Conservation (phyloP, 768 basidiomycete species). For the Lentinus brumalis region DNA sequence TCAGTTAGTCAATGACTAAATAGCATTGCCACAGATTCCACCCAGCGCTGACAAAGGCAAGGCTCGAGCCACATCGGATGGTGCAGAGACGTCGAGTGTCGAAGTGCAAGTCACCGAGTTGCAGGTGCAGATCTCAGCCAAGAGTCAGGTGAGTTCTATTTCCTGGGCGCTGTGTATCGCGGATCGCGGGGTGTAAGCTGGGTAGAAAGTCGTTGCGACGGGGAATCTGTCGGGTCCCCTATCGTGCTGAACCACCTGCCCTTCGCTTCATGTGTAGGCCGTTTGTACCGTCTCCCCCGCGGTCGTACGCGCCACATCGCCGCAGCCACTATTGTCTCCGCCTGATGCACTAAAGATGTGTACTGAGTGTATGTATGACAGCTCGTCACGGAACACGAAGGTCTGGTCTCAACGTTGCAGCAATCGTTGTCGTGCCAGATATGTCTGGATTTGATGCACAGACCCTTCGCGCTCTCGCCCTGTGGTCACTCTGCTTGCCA, state of each 20-base stretch:
- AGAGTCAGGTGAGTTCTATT: slow-evolving; percentile 11
- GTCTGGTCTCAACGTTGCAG: slow-evolving; percentile 53
- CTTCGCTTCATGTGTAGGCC: too few relatives aligned
- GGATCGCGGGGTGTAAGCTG: too few relatives aligned
- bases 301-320: too few relatives aligned
- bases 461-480: slow-evolving; percentile 72
- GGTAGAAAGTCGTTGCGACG: too few relatives aligned
- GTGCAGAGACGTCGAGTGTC: neutral
- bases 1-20: neutral
- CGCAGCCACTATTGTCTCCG: too few relatives aligned
- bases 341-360: too few relatives aligned
- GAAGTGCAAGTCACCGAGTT: slow-evolving; percentile 8
- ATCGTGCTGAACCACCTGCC: too few relatives aligned
- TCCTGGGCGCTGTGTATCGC: too few relatives aligned
- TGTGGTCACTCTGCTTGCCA: slow-evolving; percentile 79
- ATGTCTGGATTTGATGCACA: slow-evolving; percentile 73
- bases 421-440: slow-evolving; percentile 77
- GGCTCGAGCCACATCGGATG: slow-evolving; percentile 7
- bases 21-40: neutral
- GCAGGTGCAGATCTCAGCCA: slow-evolving; percentile 9
- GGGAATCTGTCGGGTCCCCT: too few relatives aligned
- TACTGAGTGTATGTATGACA: neutral
- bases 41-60: slow-evolving; percentile 17
- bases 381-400: slow-evolving; percentile 50
- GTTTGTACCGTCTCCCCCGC: too few relatives aligned